Percentiles rank a stretch among this genome's conserved stretches.
phyloP scores from a whole-genome alignment of 83 land plant species.

The Picea engelmannii region DNA sequence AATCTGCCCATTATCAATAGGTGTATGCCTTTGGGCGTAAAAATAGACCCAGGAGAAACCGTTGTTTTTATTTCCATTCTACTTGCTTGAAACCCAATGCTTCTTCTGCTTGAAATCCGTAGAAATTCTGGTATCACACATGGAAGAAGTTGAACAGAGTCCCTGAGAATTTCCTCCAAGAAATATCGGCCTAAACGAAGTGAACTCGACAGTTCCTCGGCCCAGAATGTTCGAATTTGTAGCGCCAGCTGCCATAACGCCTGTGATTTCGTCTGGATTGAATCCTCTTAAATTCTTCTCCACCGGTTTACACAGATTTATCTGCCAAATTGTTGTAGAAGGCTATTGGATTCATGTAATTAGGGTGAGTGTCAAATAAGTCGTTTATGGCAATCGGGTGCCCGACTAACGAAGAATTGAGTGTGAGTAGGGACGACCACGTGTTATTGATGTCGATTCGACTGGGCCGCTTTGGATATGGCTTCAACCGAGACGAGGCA shows the following conservation, averaged over 20 bases:
- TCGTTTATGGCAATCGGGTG: too few relatives aligned
- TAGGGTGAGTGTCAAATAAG: too few relatives aligned
- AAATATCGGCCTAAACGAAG: neutral
- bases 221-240: neutral
- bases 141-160: neutral
- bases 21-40: neutral
- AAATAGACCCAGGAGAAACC: conserved; percentile 53
- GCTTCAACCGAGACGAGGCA: too few relatives aligned
- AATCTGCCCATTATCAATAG: too few relatives aligned
- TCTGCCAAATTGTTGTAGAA: too few relatives aligned
- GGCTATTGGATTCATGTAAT: too few relatives aligned
- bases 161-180: neutral
- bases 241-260: neutral
- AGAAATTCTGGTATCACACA: neutral
- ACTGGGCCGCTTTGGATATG: too few relatives aligned
- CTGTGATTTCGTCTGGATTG: neutral
- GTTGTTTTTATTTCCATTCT: neutral
- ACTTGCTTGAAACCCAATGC: neutral
- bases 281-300: too few relatives aligned
- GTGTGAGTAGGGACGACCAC: too few relatives aligned
- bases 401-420: too few relatives aligned
- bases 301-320: too few relatives aligned
- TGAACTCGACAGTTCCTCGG: neutral
- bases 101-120: neutral
- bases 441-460: too few relatives aligned